These are phyloP conservation scores for Chamaecyparis obtusa DNA, from an alignment of 75 land plant genomes.

Conservation along the genomic window DNA sequence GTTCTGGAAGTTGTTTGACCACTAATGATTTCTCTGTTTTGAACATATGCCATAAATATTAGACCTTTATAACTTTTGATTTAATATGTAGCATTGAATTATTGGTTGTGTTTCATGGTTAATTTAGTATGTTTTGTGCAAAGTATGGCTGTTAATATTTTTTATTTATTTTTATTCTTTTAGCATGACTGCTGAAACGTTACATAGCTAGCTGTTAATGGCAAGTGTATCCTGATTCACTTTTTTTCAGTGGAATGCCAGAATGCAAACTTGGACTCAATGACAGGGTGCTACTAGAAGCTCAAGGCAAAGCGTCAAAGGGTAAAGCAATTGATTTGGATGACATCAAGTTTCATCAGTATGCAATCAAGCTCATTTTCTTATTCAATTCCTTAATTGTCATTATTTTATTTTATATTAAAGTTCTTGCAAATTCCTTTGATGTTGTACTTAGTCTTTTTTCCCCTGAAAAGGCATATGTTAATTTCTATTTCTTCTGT, in stretches of 20 bases:
- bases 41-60: too few relatives aligned
- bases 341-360: constrained; percentile 98
- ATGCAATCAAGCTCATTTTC: constrained; percentile 27
- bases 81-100: too few relatives aligned
- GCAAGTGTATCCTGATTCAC: constrained; percentile 2
- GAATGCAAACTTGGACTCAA: constrained; percentile 98
- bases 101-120: too few relatives aligned
- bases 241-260: constrained; percentile 88
- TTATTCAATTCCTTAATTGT: background rate
- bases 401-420: background rate
- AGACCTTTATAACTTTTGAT: too few relatives aligned
- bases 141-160: too few relatives aligned
- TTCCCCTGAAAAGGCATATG: background rate
- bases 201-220: background rate
- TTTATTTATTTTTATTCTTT: too few relatives aligned
- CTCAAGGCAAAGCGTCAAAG: constrained; percentile 91
- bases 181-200: too few relatives aligned
- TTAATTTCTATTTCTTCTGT: constrained; percentile 1
- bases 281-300: constrained; percentile 91
- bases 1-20: too few relatives aligned
- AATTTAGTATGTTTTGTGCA: too few relatives aligned
- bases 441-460: background rate
- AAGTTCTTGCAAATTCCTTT: background rate
- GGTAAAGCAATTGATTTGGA: constrained; percentile 97
- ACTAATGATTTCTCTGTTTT: too few relatives aligned